phyloP scores from a whole-genome alignment of 257 asterid genomes.

The Solanum pennellii region DNA sequence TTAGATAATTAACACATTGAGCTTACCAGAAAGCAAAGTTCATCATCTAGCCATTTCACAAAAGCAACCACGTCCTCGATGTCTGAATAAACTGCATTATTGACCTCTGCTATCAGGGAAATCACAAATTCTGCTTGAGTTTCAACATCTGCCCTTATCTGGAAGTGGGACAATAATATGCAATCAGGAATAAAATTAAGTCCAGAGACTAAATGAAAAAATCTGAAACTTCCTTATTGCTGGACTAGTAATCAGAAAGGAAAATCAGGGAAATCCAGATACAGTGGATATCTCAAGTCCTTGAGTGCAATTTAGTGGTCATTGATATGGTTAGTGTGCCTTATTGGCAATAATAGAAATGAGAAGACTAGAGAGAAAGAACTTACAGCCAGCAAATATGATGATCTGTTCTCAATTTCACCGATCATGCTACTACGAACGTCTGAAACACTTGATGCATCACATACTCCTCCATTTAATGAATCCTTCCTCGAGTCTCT shows the following conservation, averaged over 20 bases:
- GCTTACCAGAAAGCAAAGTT: slow-evolving; percentile 83
- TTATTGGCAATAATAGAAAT: background rate
- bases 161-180: background rate
- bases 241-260: background rate
- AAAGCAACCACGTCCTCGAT: slow-evolving; percentile 79
- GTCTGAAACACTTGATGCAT: slow-evolving; percentile 53
- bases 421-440: slow-evolving; percentile 89
- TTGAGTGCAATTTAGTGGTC: background rate
- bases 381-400: slow-evolving; percentile 84
- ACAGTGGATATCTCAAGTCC: background rate
- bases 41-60: slow-evolving; percentile 93
- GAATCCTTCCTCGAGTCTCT: slow-evolving; percentile 86
- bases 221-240: background rate
- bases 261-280: background rate
- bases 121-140: slow-evolving; percentile 90
- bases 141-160: slow-evolving; percentile 89
- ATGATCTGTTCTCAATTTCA: slow-evolving; percentile 82
- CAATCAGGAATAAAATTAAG: background rate
- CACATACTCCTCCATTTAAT: slow-evolving; percentile 50
- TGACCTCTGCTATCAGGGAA: slow-evolving; percentile 70
- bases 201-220: background rate
- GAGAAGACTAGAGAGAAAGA: background rate
- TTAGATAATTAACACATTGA: background rate
- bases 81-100: slow-evolving; percentile 46
- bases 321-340: background rate